These are phyloP conservation scores for Pezicula carpinea DNA, from an alignment of 2,329 filamentous ascomycete species.

Conservation along the genomic window DNA sequence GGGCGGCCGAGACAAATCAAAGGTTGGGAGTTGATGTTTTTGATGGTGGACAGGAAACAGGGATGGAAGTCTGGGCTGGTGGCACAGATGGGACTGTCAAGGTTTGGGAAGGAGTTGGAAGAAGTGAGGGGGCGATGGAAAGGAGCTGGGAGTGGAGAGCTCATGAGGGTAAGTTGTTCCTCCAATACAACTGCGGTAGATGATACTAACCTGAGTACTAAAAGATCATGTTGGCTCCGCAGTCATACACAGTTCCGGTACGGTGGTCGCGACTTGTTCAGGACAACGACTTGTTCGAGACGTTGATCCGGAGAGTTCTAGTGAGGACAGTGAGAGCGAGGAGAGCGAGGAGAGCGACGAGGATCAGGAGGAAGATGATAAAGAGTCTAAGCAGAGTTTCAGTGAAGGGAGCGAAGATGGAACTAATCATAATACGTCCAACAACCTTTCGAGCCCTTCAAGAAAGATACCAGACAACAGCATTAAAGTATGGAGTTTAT, in stretches of 20 bases:
- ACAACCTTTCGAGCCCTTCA: background rate
- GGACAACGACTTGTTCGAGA: constrained; percentile 21
- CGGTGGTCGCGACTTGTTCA: constrained; percentile 29
- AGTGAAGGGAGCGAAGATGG: constrained; percentile 4
- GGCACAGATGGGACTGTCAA: constrained; percentile 48
- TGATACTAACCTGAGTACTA: constrained; percentile 3
- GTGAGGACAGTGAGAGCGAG: constrained; percentile 7
- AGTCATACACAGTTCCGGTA: constrained; percentile 27
- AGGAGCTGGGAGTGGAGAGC: constrained; percentile 28
- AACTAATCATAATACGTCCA: background rate
- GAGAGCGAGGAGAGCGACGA: constrained; percentile 8
- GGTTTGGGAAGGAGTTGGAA: constrained; percentile 55
- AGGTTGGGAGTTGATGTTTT: constrained; percentile 52
- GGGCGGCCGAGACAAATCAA: constrained; percentile 49
- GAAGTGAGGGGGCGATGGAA: constrained; percentile 33
- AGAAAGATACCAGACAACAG: constrained; percentile 34
- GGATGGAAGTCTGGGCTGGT: constrained; percentile 61
- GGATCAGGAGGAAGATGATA: no score
- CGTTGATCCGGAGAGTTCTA: constrained; percentile 9
- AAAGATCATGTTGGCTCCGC: constrained; percentile 26
- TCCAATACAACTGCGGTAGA: background rate
- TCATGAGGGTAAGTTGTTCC: constrained; percentile 25
- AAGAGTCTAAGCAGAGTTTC: no score
- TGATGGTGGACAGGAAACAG: constrained; percentile 31
- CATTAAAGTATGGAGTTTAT: constrained; percentile 42